phyloP scores from a whole-genome alignment of 1,139 yeast genomes.

The Wickerhamomyces sp. region DNA sequence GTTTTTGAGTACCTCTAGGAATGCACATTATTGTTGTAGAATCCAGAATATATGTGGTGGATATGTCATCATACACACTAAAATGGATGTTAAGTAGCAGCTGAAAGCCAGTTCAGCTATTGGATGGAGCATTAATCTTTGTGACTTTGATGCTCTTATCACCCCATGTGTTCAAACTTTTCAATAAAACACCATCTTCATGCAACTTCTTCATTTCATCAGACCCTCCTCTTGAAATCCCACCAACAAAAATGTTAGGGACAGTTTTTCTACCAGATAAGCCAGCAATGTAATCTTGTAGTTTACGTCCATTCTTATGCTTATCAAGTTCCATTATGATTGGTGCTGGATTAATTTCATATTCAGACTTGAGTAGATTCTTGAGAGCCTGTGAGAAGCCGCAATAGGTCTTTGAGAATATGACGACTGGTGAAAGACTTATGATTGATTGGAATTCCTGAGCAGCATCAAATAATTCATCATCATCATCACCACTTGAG shows the following conservation, averaged over 20 bases:
- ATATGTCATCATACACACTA: too few species aligned
- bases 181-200: conserved; percentile 45
- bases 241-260: conserved; percentile 65
- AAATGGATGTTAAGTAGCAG: too few species aligned
- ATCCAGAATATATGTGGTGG: too few species aligned
- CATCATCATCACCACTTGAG: neutral
- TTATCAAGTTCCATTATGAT: conserved; percentile 75
- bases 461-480: conserved; percentile 48
- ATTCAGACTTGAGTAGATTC: conserved; percentile 54
- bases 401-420: conserved; percentile 67
- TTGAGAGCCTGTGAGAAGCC: conserved; percentile 75
- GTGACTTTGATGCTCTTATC: conserved; percentile 47
- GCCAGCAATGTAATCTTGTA: conserved; percentile 55
- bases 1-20: too few species aligned
- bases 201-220: conserved; percentile 74
- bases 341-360: conserved; percentile 69
- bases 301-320: conserved; percentile 59
- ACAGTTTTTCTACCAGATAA: conserved; percentile 63
- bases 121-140: conserved; percentile 51
- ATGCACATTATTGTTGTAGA: too few species aligned
- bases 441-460: conserved; percentile 57
- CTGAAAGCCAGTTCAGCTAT: conserved; percentile 12
- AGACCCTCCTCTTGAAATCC: conserved; percentile 65
- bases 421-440: conserved; percentile 60
- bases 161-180: conserved; percentile 59